phyloP scores from a whole-genome alignment of 2,329 filamentous ascomycete genomes.

The Coniosporium tulheliwenetii region DNA sequence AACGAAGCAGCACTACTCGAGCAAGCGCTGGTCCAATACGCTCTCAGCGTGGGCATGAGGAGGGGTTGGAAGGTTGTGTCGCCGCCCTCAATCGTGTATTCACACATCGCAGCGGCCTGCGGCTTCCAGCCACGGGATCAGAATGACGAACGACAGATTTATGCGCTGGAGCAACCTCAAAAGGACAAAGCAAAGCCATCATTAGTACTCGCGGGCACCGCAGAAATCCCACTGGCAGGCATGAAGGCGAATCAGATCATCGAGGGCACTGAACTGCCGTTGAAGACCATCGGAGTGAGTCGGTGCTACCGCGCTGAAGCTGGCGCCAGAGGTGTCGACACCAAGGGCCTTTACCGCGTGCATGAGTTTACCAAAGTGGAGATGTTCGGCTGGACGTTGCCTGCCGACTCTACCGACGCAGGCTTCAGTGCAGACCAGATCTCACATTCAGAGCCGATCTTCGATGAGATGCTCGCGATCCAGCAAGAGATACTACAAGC shows the following conservation, averaged over 20 bases:
- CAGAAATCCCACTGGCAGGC: constrained; percentile 85
- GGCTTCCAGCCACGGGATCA: constrained; percentile 89
- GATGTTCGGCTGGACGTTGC: constrained; percentile 80
- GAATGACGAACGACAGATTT: constrained; percentile 84
- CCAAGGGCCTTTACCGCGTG: constrained; percentile 88
- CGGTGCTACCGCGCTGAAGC: constrained; percentile 95
- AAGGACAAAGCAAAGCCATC: constrained; percentile 47
- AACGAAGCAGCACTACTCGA: constrained; percentile 88
- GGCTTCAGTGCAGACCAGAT: constrained; percentile 11
- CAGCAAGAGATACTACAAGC: constrained; percentile 69
- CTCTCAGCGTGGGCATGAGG: constrained; percentile 54
- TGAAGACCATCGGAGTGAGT: constrained; percentile 69
- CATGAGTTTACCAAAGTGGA: constrained; percentile 99
- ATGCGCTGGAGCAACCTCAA: constrained; percentile 53
- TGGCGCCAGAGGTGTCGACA: constrained; percentile 74
- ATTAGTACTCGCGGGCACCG: constrained; percentile 69
- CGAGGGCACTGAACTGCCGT: constrained; percentile 48
- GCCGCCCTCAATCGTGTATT: constrained; percentile 83
- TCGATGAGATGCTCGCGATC: constrained; percentile 73
- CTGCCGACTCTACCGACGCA: constrained; percentile 25
- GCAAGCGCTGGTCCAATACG: constrained; percentile 80
- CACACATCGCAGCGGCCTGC: constrained; percentile 76
- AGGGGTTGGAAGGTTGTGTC: constrained; percentile 68
- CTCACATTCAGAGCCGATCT: constrained; percentile 40
- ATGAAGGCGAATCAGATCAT: constrained; percentile 68